Base-by-base conservation (phyloP, 2,329 filamentous ascomycete species). In the Cordyceps cicadae region DNA sequence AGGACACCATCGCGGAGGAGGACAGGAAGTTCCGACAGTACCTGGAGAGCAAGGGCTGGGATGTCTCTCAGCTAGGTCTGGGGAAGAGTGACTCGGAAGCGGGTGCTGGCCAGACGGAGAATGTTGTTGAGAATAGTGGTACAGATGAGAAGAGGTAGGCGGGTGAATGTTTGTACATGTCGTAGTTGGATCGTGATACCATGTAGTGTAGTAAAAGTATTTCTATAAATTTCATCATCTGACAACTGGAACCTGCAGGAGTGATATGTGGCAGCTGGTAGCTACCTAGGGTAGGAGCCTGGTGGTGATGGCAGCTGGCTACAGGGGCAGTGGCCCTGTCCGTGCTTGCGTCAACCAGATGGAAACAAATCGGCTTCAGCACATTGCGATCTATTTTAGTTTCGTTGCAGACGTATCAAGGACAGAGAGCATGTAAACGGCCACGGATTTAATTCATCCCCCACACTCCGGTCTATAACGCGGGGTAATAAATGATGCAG, bases 1-100 rank as follows among this genome's bases (percentile, higher is more conserved):
- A 95, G 75, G 88, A 96, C 67, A 96, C 90, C 0, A 95, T 97
- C 64, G 83, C 86, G 0, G 69, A 81, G 17, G 92, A 97, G 72
- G 92, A 97, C 68, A 69, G 77, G 9, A 81, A 82, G 49, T 97
- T 96, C 76, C 82, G 89, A 39, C 81, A 76, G 19, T 96, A 88
- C 70, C 77, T 97, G 14, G 80, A 86, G 68, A 76, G 75, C 29
- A 80, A 93, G 62, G 92, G 92, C 3, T 96, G 88, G 75, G 91
- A 96, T 70, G 87, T 84, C 0, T 65, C 74, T 3, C 78, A 82
- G 69, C 71, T 84, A 15, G 81, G 81, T 0, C 65, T 80, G 1
- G 74, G 69, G 64, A 72, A 69, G 60, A 49, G 51, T 5, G 70
- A 74, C 52, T 53, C 53, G 24, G 54, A 57, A 32, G 48, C 48